Conservation (phyloP, 129 eudicot species). For the Calendula officinalis region DNA sequence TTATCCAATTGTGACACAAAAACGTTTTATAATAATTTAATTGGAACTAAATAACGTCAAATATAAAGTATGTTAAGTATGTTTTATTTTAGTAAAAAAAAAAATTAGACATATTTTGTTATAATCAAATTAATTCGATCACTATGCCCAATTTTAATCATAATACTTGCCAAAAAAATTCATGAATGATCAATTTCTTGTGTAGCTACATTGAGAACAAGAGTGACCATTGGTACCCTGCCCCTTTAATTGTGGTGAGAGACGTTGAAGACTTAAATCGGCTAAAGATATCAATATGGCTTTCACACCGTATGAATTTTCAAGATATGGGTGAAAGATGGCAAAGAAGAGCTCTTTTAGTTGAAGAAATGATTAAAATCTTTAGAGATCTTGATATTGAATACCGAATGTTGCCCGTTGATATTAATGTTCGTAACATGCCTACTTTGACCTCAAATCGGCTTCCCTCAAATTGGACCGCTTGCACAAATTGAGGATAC, state of each 20-base stretch:
- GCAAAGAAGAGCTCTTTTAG: slow-evolving; percentile 54
- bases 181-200: not conserved
- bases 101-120: no score
- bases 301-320: slow-evolving; percentile 62
- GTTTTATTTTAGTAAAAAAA: no score
- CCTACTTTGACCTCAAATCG: slow-evolving; percentile 51
- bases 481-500: slow-evolving; percentile 41
- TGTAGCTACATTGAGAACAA: slow-evolving; percentile 62
- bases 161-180: no score
- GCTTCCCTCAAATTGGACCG: slow-evolving; percentile 69
- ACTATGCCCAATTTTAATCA: not conserved
- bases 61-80: no score
- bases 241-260: slow-evolving; percentile 58
- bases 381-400: slow-evolving; percentile 67
- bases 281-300: slow-evolving; percentile 67
- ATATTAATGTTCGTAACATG: slow-evolving; percentile 66
- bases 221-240: slow-evolving; percentile 71
- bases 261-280: slow-evolving; percentile 74
- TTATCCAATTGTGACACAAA: no score
- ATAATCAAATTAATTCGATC: no score
- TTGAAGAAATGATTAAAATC: slow-evolving; percentile 67
- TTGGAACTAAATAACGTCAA: no score
- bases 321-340: slow-evolving; percentile 83
- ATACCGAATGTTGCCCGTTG: slow-evolving; percentile 67
- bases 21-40: no score